Percentiles rank a stretch among this genome's conserved stretches.
These are phyloP conservation scores for Cocos nucifera DNA, from an alignment of 176 grass and related monocot genomes.

Conservation along the genomic window DNA sequence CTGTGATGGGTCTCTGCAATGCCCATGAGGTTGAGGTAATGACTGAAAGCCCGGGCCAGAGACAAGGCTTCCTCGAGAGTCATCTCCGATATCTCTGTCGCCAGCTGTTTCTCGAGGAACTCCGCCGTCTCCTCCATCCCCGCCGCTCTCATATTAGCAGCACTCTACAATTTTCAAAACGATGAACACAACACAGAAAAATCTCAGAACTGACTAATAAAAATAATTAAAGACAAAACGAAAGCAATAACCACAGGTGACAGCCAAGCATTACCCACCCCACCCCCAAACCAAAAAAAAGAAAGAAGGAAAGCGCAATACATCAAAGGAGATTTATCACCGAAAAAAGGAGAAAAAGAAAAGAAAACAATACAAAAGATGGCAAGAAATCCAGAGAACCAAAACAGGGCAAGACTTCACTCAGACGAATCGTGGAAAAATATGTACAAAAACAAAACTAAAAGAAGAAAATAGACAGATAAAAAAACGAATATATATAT, in stretches of 20 bases:
- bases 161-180: conserved; percentile 37
- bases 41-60: conserved; percentile 74
- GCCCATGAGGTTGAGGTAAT: conserved; percentile 84
- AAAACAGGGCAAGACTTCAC: too few species aligned
- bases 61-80: conserved; percentile 59
- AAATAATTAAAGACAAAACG: neutral
- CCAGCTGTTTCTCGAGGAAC: conserved; percentile 67
- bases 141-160: conserved; percentile 57
- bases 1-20: conserved; percentile 87
- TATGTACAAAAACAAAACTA: too few species aligned
- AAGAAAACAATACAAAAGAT: too few species aligned
- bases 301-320: too few species aligned
- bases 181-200: neutral
- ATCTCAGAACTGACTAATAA: neutral
- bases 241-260: too few species aligned
- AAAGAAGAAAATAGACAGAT: too few species aligned
- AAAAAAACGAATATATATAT: neutral
- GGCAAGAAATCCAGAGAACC: too few species aligned
- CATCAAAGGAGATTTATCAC: too few species aligned
- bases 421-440: too few species aligned
- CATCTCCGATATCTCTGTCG: conserved; percentile 62
- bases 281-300: too few species aligned
- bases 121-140: conserved; percentile 67
- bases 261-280: too few species aligned
- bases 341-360: too few species aligned